Base-by-base conservation (phyloP, 164 flowering plant genomes). In the Stephania japonica region DNA sequence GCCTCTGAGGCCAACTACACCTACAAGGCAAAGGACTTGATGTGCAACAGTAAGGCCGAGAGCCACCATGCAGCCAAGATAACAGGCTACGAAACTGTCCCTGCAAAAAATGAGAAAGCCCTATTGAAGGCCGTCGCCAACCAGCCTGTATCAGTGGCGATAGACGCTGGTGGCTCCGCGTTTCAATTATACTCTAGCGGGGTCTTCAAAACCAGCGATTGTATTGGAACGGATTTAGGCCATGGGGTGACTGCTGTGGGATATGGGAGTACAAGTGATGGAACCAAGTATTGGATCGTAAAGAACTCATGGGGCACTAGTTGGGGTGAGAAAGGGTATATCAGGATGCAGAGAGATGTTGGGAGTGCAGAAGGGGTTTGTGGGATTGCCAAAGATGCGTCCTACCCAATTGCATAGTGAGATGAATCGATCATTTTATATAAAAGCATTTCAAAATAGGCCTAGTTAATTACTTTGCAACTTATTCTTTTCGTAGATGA, bases 161-260 rank as follows among this genome's bases (percentile, higher is more conserved):
- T 70, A 44, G 62, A 70, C 49, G 61, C 56, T 1, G 23, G 14
- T 19, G 71, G 56, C 8, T 43, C 2, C 9, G 32, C 23, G 23
- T 69, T 69, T 44, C 71, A 69, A 27, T 69, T 69, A 11, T 69
- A 69, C 53, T 5, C 53, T 0, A 16, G 71, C 14, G 71, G 71
- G 1, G 27, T 69, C 23, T 42, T 19, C 42, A 69, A 32, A 32
- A 32, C 71, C 4, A 56, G 71, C 8, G 25, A 43, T 14, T 69
- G 71, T 44, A n/a, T n/a, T n/a, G 56, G 59, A 4, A 69, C 50
- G 4, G 53, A 69, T 3, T 50, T 69, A 18, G 56, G 44, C 53
- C 71, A 43, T 21, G 71, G 27, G 11, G 53, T 69, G 53, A 69
- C 71, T 19, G 71, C 71, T 9, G 27, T 69, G 21, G 71, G 71